Conservation (phyloP, 495 filamentous ascomycete species). For the Aspergillus sclerotioniger region DNA sequence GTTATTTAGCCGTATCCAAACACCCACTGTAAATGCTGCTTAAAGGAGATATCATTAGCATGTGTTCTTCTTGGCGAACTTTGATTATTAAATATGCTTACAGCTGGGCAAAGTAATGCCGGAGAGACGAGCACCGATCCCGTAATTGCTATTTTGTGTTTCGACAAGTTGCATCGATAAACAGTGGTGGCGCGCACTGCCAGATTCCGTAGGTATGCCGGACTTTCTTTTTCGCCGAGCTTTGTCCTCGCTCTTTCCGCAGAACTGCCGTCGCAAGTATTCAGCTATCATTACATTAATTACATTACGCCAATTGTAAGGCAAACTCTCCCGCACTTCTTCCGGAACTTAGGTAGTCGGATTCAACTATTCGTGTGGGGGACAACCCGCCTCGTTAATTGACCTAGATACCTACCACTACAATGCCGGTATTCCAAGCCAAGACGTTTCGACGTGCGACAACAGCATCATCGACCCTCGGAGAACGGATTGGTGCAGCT, state of each 20-base stretch:
- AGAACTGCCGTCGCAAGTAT: not conserved
- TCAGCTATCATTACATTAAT: not conserved
- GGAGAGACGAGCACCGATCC: not conserved
- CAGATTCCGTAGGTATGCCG: slow-evolving; percentile 7
- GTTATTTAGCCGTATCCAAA: not conserved
- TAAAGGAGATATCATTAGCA: not conserved
- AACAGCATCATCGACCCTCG: slow-evolving; percentile 47
- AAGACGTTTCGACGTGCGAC: slow-evolving; percentile 64
- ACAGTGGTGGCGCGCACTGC: slow-evolving; percentile 9
- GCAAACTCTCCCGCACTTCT: too few relatives aligned
- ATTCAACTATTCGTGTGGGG: too few relatives aligned
- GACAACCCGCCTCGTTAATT: too few relatives aligned
- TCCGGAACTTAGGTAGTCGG: too few relatives aligned
- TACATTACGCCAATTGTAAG: too few relatives aligned
- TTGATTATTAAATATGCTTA: not conserved
- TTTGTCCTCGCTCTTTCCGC: not conserved
- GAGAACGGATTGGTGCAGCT: slow-evolving; percentile 64
- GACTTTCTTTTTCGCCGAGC: slow-evolving; percentile 20
- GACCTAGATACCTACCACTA: slow-evolving; percentile 3
- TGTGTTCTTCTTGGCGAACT: not conserved
- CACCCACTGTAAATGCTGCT: not conserved
- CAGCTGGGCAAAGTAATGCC: not conserved
- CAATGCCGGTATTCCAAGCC: slow-evolving; percentile 70
- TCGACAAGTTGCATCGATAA: slow-evolving; percentile 11
- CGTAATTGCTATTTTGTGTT: slow-evolving; percentile 1